Conservation (phyloP, 805 yeast species). For the Starmera amethionina region DNA sequence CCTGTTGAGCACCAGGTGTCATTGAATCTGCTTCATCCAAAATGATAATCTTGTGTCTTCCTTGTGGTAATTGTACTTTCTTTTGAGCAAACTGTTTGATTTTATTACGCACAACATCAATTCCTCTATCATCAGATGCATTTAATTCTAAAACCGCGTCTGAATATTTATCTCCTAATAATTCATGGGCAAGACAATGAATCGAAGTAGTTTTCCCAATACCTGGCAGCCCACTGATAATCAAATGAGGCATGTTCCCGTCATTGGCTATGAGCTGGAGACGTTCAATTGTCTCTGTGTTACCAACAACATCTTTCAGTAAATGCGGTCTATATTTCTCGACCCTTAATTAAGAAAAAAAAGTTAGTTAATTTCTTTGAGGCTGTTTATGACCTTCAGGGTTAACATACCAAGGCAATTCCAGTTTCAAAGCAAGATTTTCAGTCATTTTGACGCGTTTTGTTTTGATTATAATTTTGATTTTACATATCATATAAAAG, state of each 20-base stretch:
- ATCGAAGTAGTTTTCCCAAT: constrained; percentile 95
- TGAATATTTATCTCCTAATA: constrained; percentile 60
- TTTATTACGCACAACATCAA: constrained; percentile 88
- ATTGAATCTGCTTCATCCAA: constrained; percentile 96
- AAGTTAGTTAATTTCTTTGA: neutral
- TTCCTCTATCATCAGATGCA: constrained; percentile 96
- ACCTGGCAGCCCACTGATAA: constrained; percentile 93
- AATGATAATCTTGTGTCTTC: constrained; percentile 86
- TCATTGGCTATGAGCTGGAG: constrained; percentile 76
- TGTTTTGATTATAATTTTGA: too few relatives aligned
- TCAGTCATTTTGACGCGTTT: neutral
- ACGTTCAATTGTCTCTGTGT: constrained; percentile 80
- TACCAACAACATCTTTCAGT: constrained; percentile 85
- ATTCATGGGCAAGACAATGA: constrained; percentile 77
- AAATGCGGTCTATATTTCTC: constrained; percentile 86
- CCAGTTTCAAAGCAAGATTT: constrained; percentile 13
- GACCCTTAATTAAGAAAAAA: constrained; percentile 39
- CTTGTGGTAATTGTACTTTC: constrained; percentile 77
- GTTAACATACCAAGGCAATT: constrained; percentile 16
- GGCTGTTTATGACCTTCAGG: neutral
- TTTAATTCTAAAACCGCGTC: constrained; percentile 89
- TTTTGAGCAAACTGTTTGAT: constrained; percentile 96
- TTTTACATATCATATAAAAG: too few relatives aligned
- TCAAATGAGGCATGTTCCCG: constrained; percentile 96
- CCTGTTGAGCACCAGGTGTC: constrained; percentile 96